phyloP scores from a whole-genome alignment of 768 basidiomycete genomes.

The Rhodotorula babjevae region DNA sequence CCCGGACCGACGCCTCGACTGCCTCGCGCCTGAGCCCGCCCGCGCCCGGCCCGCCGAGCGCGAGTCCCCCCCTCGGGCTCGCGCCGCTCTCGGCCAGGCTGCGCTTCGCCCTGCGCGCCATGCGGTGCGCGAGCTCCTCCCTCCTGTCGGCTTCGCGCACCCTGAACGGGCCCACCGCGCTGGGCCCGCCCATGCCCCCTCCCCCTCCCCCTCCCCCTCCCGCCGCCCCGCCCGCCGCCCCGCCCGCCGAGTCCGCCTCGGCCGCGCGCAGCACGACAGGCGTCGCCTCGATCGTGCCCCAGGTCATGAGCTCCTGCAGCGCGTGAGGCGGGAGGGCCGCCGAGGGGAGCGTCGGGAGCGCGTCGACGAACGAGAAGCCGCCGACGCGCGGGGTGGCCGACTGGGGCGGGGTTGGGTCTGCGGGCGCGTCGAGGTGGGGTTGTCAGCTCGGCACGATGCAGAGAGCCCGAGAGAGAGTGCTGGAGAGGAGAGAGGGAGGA shows the following conservation, averaged over 20 bases:
- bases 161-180: conserved; percentile 61
- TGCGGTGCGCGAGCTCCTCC: conserved; percentile 71
- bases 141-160: conserved; percentile 71
- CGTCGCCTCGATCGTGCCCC: conserved; percentile 88
- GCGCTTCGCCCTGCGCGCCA: conserved; percentile 65
- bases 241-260: conserved; percentile 46
- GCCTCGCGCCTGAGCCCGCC: not conserved
- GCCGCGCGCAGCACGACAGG: conserved; percentile 74
- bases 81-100: conserved; percentile 8
- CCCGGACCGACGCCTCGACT: conserved; percentile 15
- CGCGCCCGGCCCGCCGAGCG: not conserved
- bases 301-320: conserved; percentile 91
- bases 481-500: not conserved
- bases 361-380: conserved; percentile 72
- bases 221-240: conserved; percentile 40
- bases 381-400: conserved; percentile 47
- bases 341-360: conserved; percentile 80
- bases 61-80: not conserved
- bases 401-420: conserved; percentile 44
- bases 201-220: no score
- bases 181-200: not conserved
- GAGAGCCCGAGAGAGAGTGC: not conserved
- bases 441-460: no score
- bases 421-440: conserved; percentile 48
- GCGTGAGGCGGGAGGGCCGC: conserved; percentile 72